phyloP scores from a whole-genome alignment of 805 yeast species.

The Priceomyces haplophilus region DNA sequence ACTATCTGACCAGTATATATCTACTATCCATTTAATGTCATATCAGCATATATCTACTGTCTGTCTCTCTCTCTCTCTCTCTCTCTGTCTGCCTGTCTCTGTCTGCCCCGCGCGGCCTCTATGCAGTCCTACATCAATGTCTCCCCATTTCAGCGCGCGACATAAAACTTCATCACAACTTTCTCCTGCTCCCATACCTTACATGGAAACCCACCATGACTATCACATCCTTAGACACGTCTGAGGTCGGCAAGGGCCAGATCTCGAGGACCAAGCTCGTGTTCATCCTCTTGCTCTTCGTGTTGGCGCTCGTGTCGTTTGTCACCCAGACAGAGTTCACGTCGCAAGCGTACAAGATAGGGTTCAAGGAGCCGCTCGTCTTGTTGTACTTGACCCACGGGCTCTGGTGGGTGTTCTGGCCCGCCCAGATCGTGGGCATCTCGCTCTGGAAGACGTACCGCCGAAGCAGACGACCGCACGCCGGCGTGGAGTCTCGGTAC shows the following conservation, averaged over 20 bases:
- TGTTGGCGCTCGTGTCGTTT: constrained; percentile 49
- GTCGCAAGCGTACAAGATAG: constrained; percentile 56
- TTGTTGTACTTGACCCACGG: constrained; percentile 71
- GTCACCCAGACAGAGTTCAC: constrained; percentile 81
- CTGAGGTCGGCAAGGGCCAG: constrained; percentile 20
- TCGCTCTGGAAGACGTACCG: constrained; percentile 43
- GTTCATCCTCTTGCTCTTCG: constrained; percentile 31
- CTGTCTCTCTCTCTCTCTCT: no score
- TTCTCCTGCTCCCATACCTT: not conserved
- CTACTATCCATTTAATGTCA: no score
- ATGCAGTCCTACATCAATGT: no score
- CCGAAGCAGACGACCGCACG: constrained; percentile 10
- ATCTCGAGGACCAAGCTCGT: constrained; percentile 36
- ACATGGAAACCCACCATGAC: constrained; percentile 21
- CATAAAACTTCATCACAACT: not conserved
- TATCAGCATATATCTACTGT: no score
- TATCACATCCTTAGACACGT: constrained; percentile 29
- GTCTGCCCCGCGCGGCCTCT: no score
- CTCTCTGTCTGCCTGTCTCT: no score
- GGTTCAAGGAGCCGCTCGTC: constrained; percentile 67
- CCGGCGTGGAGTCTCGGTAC: constrained; percentile 13
- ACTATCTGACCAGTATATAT: no score
- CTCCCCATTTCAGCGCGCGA: no score
- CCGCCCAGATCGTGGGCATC: constrained; percentile 54
- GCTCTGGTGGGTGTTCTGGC: constrained; percentile 73